A percentile compares a stretch with the other conserved stretches of the same genome.
Evolutionary conservation across 2,329 filamentous ascomycete genomes (phyloP).

Genomic region (Monosporascus sp.): DNA sequence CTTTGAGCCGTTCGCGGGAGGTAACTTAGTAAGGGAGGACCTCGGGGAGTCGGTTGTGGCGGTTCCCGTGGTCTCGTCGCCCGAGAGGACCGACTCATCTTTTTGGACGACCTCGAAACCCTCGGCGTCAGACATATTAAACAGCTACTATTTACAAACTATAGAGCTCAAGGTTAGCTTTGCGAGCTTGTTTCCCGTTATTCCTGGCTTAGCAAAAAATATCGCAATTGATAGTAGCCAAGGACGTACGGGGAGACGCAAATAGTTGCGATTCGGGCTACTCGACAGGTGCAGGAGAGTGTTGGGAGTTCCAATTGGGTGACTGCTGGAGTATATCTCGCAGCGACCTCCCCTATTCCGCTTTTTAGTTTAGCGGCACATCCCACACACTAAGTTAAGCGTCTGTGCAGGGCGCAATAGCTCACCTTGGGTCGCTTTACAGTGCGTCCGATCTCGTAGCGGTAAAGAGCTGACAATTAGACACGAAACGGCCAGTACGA

Average conservation of each 20-base stretch:
- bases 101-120: slow-evolving; percentile 39
- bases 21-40: slow-evolving; percentile 14
- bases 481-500: no score
- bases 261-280: background rate
- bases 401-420: no score
- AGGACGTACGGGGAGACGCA: background rate
- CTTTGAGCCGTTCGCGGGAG: slow-evolving; percentile 27
- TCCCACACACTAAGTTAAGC: no score
- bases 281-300: background rate
- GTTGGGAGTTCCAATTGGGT: background rate
- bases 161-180: background rate
- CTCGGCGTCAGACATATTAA: slow-evolving; percentile 42
- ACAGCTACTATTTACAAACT: slow-evolving; percentile 1
- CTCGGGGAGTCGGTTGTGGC: slow-evolving; percentile 18
- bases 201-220: background rate
- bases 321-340: background rate
- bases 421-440: no score
- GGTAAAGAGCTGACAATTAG: no score
- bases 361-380: background rate
- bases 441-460: no score
- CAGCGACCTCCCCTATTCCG: background rate
- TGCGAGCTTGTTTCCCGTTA: slow-evolving; percentile 4
- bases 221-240: background rate
- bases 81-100: slow-evolving; percentile 33
- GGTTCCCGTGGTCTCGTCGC: slow-evolving; percentile 27